Evolutionary conservation across 345 rosid genomes (phyloP).

Genomic region (Rhizophora mangle): DNA sequence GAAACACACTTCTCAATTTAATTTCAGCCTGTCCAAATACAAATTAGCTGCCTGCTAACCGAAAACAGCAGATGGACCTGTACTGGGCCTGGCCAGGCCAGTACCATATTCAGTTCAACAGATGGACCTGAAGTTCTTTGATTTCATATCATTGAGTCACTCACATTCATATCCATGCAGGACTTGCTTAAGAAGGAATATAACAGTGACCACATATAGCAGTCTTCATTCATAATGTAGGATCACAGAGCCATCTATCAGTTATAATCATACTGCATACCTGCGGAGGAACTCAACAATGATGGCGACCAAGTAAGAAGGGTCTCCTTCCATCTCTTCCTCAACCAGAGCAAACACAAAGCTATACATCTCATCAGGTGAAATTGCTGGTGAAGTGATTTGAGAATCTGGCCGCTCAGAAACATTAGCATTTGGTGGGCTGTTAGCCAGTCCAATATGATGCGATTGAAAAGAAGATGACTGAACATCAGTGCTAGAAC

Average conservation of each 20-base stretch:
- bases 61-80: no score
- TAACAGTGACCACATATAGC: background rate
- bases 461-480: constrained; percentile 36
- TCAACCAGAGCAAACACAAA: constrained; percentile 81
- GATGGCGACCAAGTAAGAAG: constrained; percentile 78
- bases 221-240: background rate
- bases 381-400: constrained; percentile 70
- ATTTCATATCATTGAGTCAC: background rate
- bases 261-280: constrained; percentile 35
- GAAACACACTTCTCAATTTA: background rate
- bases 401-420: constrained; percentile 66
- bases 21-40: no score
- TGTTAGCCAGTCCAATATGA: constrained; percentile 39
- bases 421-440: constrained; percentile 43
- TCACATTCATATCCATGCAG: background rate
- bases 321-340: constrained; percentile 82
- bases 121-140: background rate
- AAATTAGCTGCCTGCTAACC: no score
- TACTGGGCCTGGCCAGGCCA: no score
- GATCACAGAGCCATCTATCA: constrained; percentile 8
- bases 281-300: constrained; percentile 83
- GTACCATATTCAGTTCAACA: background rate
- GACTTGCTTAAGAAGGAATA: constrained; percentile 1
- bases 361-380: constrained; percentile 91
- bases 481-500: constrained; percentile 31